These are phyloP conservation scores for Phlebopus sp. DNA, from an alignment of 1,284 basidiomycete species.

Conservation along the genomic window DNA sequence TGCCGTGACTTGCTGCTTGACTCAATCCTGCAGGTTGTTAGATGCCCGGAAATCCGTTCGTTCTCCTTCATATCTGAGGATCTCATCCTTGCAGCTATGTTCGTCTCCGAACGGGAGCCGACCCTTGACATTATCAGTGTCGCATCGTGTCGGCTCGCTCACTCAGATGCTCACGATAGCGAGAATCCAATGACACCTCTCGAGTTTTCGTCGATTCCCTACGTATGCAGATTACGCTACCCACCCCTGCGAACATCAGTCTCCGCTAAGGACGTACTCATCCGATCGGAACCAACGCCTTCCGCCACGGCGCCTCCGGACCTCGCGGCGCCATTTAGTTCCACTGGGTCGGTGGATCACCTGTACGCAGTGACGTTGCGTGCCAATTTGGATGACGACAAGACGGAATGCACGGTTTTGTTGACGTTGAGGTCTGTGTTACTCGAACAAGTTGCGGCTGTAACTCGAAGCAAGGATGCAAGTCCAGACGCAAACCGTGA, in stretches of 20 bases:
- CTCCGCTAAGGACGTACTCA: conserved; percentile 22
- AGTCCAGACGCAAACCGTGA: conserved; percentile 19
- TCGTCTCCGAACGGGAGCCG: conserved; percentile 29
- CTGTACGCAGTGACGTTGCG: conserved; percentile 3
- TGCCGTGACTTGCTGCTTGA: neutral
- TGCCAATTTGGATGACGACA: neutral
- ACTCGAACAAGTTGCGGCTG: conserved; percentile 43
- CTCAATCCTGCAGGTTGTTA: conserved; percentile 1
- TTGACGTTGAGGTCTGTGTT: conserved; percentile 26
- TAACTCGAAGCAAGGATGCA: conserved; percentile 4
- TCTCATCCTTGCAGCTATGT: conserved; percentile 38
- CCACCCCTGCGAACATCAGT: conserved; percentile 26
- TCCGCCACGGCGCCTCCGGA: conserved; percentile 33
- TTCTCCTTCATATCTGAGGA: conserved; percentile 20
- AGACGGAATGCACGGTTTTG: neutral
- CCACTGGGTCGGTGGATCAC: neutral
- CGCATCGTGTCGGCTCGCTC: neutral
- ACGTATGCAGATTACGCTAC: conserved; percentile 36
- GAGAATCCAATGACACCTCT: neutral
- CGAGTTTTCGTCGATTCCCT: conserved; percentile 22
- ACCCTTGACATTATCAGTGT: conserved; percentile 27
- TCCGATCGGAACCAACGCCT: conserved; percentile 52
- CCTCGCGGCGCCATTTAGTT: conserved; percentile 2
- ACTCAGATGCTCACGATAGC: neutral
- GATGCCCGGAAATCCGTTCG: conserved; percentile 3